Evolutionary conservation across 306 rosid species (phyloP).

Genomic region (Spatholobus suberectus): DNA sequence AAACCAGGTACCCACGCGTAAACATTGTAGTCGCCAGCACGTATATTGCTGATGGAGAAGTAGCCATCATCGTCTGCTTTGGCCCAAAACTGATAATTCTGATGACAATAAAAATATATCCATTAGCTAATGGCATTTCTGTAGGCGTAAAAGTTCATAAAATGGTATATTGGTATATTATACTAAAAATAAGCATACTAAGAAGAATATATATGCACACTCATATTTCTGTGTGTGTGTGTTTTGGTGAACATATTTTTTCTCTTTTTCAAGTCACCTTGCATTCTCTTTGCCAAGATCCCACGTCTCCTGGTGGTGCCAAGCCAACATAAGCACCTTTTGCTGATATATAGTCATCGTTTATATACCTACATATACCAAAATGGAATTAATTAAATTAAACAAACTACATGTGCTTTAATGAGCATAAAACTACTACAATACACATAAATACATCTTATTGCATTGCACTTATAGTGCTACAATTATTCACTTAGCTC

Average conservation of each 20-base stretch:
- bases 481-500: background rate
- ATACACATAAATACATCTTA: background rate
- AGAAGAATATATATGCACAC: background rate
- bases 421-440: background rate
- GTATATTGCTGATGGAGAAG: slow-evolving; percentile 61
- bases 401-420: background rate
- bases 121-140: background rate
- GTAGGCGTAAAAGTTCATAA: background rate
- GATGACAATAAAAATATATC: slow-evolving; percentile 26
- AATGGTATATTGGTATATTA: background rate
- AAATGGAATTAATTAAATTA: background rate
- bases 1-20: slow-evolving; percentile 86
- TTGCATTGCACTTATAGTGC: background rate
- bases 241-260: background rate
- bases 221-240: background rate
- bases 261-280: slow-evolving; percentile 55
- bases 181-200: slow-evolving; percentile 26
- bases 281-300: slow-evolving; percentile 94
- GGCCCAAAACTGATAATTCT: slow-evolving; percentile 93
- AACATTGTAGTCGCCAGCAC: slow-evolving; percentile 61
- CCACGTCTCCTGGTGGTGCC: slow-evolving; percentile 84
- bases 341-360: slow-evolving; percentile 54
- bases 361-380: slow-evolving; percentile 51
- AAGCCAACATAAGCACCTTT: slow-evolving; percentile 77
- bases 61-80: slow-evolving; percentile 69